phyloP scores from a whole-genome alignment of 805 yeast species.

The Yarrowia porcina region DNA sequence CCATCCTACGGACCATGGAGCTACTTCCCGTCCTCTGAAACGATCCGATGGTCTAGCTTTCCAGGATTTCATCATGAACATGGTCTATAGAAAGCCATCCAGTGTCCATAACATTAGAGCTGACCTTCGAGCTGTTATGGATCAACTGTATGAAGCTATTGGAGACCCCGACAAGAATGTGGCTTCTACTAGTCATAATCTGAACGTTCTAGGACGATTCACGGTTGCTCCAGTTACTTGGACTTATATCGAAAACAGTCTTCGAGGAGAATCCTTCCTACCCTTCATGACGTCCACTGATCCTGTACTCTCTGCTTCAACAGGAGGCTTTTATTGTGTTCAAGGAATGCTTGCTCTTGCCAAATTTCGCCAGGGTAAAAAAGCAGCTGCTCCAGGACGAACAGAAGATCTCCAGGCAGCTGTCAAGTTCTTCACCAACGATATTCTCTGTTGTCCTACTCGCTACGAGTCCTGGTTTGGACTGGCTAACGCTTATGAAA shows the following conservation, averaged over 20 bases:
- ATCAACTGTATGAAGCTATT: constrained; percentile 63
- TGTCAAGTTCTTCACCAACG: constrained; percentile 59
- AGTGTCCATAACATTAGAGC: constrained; percentile 58
- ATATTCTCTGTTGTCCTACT: constrained; percentile 60
- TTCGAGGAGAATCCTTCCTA: constrained; percentile 30
- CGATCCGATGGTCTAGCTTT: constrained; percentile 42
- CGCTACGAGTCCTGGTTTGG: constrained; percentile 85
- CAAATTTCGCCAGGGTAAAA: constrained; percentile 66
- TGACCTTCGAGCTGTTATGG: constrained; percentile 71
- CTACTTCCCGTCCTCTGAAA: constrained; percentile 44
- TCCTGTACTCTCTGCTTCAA: constrained; percentile 41
- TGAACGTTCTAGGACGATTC: constrained; percentile 48
- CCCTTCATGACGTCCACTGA: constrained; percentile 32
- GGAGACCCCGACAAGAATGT: constrained; percentile 52
- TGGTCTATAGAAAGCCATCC: constrained; percentile 54
- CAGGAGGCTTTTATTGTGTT: constrained; percentile 61
- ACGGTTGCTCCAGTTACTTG: constrained; percentile 34
- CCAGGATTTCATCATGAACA: constrained; percentile 51
- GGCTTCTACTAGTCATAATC: constrained; percentile 38
- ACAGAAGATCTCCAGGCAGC: constrained; percentile 78
- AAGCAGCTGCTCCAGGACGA: constrained; percentile 68
- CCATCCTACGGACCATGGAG: constrained; percentile 64
- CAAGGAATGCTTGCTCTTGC: constrained; percentile 67
- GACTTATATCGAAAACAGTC: constrained; percentile 28
- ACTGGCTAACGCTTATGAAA: constrained; percentile 74